Conservation (phyloP, 805 yeast genomes). For the Metahyphopichia silvanorum region DNA sequence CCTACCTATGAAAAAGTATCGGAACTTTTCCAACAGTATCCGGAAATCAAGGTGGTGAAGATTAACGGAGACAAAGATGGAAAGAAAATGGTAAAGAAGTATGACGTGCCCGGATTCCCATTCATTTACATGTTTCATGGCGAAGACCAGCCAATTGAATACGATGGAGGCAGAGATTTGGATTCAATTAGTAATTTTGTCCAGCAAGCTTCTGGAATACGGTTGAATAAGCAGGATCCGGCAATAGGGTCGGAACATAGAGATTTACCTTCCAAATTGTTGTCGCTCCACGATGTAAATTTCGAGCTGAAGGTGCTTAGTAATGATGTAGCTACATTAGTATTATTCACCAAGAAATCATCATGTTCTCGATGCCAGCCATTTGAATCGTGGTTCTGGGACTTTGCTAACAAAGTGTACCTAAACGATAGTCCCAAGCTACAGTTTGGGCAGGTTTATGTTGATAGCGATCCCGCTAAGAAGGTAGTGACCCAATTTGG, state of each 20-base stretch:
- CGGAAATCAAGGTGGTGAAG: conserved; percentile 47
- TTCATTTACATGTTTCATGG: conserved; percentile 58
- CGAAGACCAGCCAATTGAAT: conserved; percentile 49
- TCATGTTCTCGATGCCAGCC: conserved; percentile 57
- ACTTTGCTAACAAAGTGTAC: conserved; percentile 47
- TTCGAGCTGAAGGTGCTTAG: conserved; percentile 41
- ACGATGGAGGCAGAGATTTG: conserved; percentile 51
- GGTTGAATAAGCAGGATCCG: conserved; percentile 9
- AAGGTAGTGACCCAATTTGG: conserved; percentile 39
- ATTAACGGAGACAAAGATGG: conserved; percentile 59
- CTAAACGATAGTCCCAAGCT: conserved; percentile 38
- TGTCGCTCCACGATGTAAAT: conserved; percentile 35
- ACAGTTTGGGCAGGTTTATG: conserved; percentile 38
- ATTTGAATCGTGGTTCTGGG: conserved; percentile 48
- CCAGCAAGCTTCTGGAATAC: conserved; percentile 32
- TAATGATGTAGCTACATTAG: conserved; percentile 32
- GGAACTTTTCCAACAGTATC: conserved; percentile 24
- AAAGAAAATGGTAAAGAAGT: conserved; percentile 46
- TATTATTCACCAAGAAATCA: conserved; percentile 60
- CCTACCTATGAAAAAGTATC: conserved; percentile 46
- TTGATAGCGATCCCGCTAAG: conserved; percentile 44
- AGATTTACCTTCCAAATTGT: conserved; percentile 14
- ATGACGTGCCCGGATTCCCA: conserved; percentile 63
- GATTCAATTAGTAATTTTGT: conserved; percentile 52
- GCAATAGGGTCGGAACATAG: background rate